phyloP scores from a whole-genome alignment of 2,329 filamentous ascomycete species.

The Leptosphaerulina australis region DNA sequence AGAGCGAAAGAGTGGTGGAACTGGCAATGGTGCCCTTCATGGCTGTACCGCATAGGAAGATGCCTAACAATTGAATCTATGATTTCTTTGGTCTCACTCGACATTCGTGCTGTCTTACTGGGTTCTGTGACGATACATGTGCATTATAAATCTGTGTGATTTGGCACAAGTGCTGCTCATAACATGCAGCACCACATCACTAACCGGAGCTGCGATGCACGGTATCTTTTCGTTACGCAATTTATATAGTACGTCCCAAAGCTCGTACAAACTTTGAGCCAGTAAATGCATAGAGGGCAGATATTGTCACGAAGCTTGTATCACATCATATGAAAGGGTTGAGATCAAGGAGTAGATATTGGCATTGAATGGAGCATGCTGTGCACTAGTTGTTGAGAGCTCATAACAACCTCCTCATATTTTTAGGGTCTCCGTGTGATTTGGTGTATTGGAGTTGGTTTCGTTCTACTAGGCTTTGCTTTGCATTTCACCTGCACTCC shows the following conservation, averaged over 20 bases:
- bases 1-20: not conserved
- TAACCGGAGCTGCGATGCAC: too few species aligned
- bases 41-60: constrained; percentile 11
- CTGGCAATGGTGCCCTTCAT: constrained; percentile 3
- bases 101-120: not conserved
- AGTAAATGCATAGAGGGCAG: too few species aligned
- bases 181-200: too few species aligned
- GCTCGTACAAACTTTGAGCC: too few species aligned
- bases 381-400: constrained; percentile 2
- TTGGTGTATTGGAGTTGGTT: not conserved
- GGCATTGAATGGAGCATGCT: constrained; percentile 7
- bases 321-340: not conserved
- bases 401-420: constrained; percentile 1
- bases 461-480: constrained; percentile 2
- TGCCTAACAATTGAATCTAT: constrained; percentile 16
- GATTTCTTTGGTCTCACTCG: constrained; percentile 16
- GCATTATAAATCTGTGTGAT: too few species aligned
- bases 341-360: constrained; percentile 3
- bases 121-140: not conserved
- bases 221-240: too few species aligned
- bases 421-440: not conserved
- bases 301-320: not conserved
- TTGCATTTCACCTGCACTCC: not conserved
- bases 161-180: too few species aligned
- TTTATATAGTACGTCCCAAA: too few species aligned